phyloP scores from a whole-genome alignment of 2,329 filamentous ascomycete species.

The Phialophora verrucosa region DNA sequence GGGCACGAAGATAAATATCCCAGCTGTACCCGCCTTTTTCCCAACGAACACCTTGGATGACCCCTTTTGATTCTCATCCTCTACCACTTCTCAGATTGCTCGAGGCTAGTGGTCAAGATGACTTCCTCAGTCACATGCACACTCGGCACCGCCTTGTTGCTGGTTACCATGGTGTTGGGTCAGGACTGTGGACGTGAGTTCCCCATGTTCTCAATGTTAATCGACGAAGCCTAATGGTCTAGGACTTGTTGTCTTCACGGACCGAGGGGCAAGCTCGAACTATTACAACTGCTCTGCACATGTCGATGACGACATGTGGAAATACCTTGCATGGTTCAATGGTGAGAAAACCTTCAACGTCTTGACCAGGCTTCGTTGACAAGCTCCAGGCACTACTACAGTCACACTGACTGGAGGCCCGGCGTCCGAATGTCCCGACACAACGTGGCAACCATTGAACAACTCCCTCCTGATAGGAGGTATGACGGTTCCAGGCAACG shows the following conservation, averaged over 20 bases:
- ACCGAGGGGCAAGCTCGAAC: slow-evolving; percentile 13
- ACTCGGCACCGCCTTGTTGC: not conserved
- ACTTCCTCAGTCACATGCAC: not conserved
- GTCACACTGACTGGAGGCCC: slow-evolving; percentile 11
- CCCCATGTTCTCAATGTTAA: not conserved
- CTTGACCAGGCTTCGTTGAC: not conserved
- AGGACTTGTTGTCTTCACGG: slow-evolving; percentile 14
- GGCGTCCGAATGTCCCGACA: slow-evolving; percentile 11
- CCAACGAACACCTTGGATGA: not conserved
- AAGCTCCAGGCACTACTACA: slow-evolving; percentile 3
- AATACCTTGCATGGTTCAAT: slow-evolving; percentile 24
- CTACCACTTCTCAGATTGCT: not conserved
- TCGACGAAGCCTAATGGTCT: not conserved
- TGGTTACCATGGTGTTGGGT: slow-evolving; percentile 4
- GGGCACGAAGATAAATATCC: not conserved
- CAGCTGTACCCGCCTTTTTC: not conserved
- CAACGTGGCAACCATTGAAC: slow-evolving; percentile 14
- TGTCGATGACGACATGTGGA: slow-evolving; percentile 13
- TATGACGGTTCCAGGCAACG: slow-evolving; percentile 21
- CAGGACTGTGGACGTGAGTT: slow-evolving; percentile 13
- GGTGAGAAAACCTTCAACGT: not conserved
- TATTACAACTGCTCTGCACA: slow-evolving; percentile 15
- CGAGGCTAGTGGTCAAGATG: not conserved
- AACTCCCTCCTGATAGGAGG: slow-evolving; percentile 21
- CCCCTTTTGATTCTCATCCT: not conserved